Base-by-base conservation (phyloP, 2,329 filamentous ascomycete genomes). In the Pseudogymnoascus verrucosus region DNA sequence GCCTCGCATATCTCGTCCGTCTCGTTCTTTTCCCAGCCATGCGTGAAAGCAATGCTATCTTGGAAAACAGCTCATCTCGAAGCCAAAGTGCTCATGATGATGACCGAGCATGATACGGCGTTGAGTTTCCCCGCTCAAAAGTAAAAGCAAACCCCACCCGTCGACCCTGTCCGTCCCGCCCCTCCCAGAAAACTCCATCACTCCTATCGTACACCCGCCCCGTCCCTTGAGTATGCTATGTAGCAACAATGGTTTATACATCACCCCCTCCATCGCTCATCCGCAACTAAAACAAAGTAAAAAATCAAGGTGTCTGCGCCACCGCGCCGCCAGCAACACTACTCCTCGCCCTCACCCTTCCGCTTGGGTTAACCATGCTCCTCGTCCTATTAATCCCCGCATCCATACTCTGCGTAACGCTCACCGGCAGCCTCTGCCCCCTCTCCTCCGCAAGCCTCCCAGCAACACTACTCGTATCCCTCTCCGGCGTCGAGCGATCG, bases 401-500 rank as follows among this genome's bases (percentile, higher is more conserved):
- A 34, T 61, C 51, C 62, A 61, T 37, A n/a, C 26, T 57, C 54
- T 60, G 57, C 34, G 23, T 26, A 12, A 77, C 76, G 26, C 81
- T 71, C 0, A 80, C 79, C 63, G 78, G 74, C 39, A 80, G 78
- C 16, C 81, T 76, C 65, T 79, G 78, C 1, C 73, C 69, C 16
- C 78, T 73, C 21, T 80, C 78, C 39, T 80, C 79, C 3, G 70
- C 70, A 10, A 73, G 64, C 65, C 72, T 77, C 19, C 79, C 78
- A 11, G 71, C 69, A 10, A 74, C 67, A 36, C 68, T 73, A 66
- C 69, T 75, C 40, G 68, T 69, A 11, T 80, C 78, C 16, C 77
- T 76, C 23, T 80, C 78, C 37, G 75, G 74, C 11, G 74, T 74
- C 2, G 76, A 69, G 60, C 80, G 74, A 31, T 84, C 82, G 19